Base-by-base conservation (phyloP, 179 eudicot genomes). In the Heliamphora pulchella region DNA sequence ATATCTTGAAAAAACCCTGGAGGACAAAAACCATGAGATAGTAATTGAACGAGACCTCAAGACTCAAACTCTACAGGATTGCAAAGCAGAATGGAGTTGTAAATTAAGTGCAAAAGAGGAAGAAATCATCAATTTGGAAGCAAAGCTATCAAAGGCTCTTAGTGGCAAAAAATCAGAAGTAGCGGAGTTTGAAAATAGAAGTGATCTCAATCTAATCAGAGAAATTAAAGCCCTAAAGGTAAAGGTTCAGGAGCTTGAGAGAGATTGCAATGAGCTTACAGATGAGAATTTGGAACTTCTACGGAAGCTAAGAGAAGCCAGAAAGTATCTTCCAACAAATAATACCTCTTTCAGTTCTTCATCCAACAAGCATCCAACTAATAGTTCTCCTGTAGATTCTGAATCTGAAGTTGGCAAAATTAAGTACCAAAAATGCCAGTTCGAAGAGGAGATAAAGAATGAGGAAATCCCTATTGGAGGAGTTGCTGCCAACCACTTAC, bases 261-360 rank as follows among this genome's bases (percentile, higher is more conserved):
- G 68, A 64, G 90, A 87, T 78, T 87, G 89, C 80, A 79, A 71
- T 85, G 91, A 90, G 70, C 89, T 88, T 80, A 84, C 90, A 20
- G 76, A 79, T 71, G 89, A 88, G 80, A 88, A 88, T 81, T 62
- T 88, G 72, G 79, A 81, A 57, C 90, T 88, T 80, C 69, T 82
- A 47, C 43, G 68, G 51, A 82, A 81, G 86, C 86, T 88, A 63
- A 88, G 84, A 73, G 84, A 81, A 79, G 74, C 78, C 14, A 69
- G 65, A 43, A 63, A 62, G 39, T 53, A 70, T 57, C 62, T 15
- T 59, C 54, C 80, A 48, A 70, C 39, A 46, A 47, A 65, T 31
- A n/a, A 71, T n/a, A 22, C 61, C 43, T 53, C 77, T 54, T 48
- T 59, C 46, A 18, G 58, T 70, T 58, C 68, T 55, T 79, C 67